Conservation (phyloP, 208 protist genomes). For the Acanthamoeba culbertsoni region DNA sequence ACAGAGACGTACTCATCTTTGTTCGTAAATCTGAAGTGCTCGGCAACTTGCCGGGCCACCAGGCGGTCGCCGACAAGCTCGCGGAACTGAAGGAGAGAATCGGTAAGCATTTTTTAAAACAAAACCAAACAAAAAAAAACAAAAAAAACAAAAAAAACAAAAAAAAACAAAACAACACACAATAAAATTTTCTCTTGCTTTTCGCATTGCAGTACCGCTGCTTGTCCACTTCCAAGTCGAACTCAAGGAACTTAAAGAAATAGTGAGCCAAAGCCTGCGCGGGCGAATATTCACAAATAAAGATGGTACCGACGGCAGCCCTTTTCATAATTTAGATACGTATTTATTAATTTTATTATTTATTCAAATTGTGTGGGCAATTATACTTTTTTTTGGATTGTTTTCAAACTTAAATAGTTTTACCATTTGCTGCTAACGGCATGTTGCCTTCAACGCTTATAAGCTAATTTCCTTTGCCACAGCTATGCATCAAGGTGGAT, state of each 20-base stretch:
- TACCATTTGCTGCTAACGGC: no score
- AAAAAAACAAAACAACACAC: no score
- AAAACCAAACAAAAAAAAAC: no score
- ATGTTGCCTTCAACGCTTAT: no score
- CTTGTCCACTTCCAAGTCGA: not conserved
- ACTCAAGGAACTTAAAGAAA: conserved; percentile 11
- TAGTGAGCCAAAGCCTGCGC: not conserved
- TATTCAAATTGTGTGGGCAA: not conserved
- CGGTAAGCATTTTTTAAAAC: not conserved
- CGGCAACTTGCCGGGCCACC: not conserved
- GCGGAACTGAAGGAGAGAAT: not conserved
- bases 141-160: no score
- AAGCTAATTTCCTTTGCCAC: not conserved
- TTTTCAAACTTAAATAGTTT: no score
- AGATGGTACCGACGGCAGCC: not conserved
- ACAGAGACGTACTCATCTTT: not conserved
- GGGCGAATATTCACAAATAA: conserved; percentile 27
- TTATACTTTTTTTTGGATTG: not conserved
- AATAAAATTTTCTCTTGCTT: not conserved
- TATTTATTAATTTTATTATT: not conserved
- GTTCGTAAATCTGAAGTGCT: not conserved
- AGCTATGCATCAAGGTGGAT: not conserved
- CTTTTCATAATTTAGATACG: not conserved
- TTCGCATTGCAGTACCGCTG: not conserved
- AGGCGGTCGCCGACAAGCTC: not conserved